These are phyloP conservation scores for Crithidia fasciculata DNA, from an alignment of 208 protist species.

Conservation along the genomic window DNA sequence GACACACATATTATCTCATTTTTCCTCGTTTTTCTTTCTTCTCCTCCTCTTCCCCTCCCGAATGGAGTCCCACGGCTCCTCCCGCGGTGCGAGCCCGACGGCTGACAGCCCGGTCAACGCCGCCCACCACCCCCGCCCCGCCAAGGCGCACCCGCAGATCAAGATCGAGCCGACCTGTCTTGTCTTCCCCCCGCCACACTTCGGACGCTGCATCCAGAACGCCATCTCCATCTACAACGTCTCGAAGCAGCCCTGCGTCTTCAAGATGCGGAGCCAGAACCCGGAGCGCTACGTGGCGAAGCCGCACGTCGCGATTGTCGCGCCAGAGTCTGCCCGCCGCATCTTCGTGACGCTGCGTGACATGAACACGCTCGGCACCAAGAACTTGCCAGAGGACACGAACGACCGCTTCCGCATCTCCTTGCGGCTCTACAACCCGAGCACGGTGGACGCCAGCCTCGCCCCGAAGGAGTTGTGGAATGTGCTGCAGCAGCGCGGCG, in stretches of 20 bases:
- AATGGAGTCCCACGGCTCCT: slow-evolving; percentile 19
- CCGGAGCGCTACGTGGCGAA: slow-evolving; percentile 74
- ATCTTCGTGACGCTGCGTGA: slow-evolving; percentile 63
- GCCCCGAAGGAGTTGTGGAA: slow-evolving; percentile 42
- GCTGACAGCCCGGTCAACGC: not conserved
- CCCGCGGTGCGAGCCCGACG: not conserved
- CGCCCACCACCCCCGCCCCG: not conserved
- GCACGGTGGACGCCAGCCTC: slow-evolving; percentile 15
- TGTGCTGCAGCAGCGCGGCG: slow-evolving; percentile 20
- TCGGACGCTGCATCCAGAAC: slow-evolving; percentile 69
- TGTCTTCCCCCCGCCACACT: slow-evolving; percentile 73
- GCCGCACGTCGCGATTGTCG: slow-evolving; percentile 59
- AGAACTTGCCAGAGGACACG: slow-evolving; percentile 40
- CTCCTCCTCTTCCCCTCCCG: slow-evolving; percentile 1
- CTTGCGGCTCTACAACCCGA: slow-evolving; percentile 41
- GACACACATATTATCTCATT: not conserved
- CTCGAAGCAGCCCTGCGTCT: slow-evolving; percentile 50
- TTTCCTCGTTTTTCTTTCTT: slow-evolving; percentile 11
- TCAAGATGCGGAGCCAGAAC: slow-evolving; percentile 69
- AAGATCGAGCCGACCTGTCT: slow-evolving; percentile 65
- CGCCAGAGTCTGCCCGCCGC: slow-evolving; percentile 50
- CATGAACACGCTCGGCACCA: slow-evolving; percentile 32
- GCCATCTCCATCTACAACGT: slow-evolving; percentile 72
- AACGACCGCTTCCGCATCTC: slow-evolving; percentile 56
- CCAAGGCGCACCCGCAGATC: slow-evolving; percentile 38